phyloP scores from a whole-genome alignment of 768 basidiomycete species.

The Agrocybe praecox region DNA sequence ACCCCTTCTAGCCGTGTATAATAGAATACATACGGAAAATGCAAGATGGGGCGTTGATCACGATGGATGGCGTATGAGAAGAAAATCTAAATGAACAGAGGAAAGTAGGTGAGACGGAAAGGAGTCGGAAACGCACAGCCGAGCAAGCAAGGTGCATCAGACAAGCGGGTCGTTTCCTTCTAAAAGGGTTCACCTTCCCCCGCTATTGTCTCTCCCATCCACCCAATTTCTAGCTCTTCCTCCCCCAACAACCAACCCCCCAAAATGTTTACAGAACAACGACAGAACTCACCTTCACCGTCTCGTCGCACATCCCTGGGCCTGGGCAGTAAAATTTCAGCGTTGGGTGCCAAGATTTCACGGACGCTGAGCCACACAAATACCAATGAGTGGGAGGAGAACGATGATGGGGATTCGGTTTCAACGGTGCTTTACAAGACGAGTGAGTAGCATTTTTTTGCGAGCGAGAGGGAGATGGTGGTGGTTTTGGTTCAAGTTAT shows the following conservation, averaged over 20 bases:
- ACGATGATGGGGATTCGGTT: slow-evolving; percentile 4
- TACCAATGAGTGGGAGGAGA: background rate
- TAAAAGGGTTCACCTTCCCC: background rate
- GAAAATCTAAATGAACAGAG: background rate
- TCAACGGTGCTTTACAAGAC: background rate
- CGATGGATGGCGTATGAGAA: background rate
- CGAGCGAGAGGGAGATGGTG: slow-evolving; percentile 1
- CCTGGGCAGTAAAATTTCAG: slow-evolving; percentile 13
- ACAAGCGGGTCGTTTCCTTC: background rate
- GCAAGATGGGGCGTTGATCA: background rate
- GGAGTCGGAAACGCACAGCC: background rate
- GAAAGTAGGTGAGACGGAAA: background rate
- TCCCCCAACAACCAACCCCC: background rate
- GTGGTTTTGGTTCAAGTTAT: slow-evolving; percentile 5
- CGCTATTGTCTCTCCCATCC: background rate
- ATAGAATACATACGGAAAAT: background rate
- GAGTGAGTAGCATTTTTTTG: background rate
- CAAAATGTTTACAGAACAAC: background rate
- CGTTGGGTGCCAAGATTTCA: slow-evolving; percentile 16
- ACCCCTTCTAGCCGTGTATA: background rate
- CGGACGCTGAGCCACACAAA: slow-evolving; percentile 11
- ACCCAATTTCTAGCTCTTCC: background rate
- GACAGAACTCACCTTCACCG: background rate
- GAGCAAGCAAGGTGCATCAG: background rate
- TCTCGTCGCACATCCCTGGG: slow-evolving; percentile 1